A percentile compares a stretch with the other conserved stretches of the same genome.
Conservation (phyloP, 2,329 filamentous ascomycete genomes). For the Sclerotinia spermophila region DNA sequence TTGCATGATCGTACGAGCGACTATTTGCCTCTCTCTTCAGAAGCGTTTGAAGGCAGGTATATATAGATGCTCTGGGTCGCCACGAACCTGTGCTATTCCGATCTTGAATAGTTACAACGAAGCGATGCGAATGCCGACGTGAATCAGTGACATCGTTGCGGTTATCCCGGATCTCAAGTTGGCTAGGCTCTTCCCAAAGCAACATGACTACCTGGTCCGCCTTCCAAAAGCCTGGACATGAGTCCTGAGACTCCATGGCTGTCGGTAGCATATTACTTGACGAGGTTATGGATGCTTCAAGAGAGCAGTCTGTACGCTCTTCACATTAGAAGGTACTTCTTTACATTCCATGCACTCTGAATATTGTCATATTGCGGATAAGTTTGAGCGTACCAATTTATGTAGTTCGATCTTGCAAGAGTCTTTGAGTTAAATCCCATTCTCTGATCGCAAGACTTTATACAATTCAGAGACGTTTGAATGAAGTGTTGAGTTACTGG, state of each 20-base stretch:
- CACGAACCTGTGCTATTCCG: too few species aligned
- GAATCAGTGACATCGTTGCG: neutral
- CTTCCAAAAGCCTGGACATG: too few species aligned
- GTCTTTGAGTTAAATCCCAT: too few species aligned
- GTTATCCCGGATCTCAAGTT: neutral
- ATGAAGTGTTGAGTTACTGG: too few species aligned
- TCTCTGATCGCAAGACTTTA: too few species aligned
- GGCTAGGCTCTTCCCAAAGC: neutral
- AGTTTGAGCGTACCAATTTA: too few species aligned
- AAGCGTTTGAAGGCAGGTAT: too few species aligned
- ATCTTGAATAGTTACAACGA: neutral
- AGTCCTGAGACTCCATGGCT: neutral
- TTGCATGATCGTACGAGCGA: neutral
- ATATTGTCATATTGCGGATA: neutral
- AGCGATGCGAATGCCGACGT: fast-evolving
- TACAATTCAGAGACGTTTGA: too few species aligned
- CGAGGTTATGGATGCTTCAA: neutral
- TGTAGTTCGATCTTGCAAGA: too few species aligned
- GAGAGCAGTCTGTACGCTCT: neutral
- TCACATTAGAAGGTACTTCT: neutral
- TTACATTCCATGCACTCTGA: neutral
- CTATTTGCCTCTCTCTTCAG: neutral
- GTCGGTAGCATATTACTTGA: neutral
- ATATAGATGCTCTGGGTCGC: too few species aligned
- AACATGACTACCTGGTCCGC: too few species aligned